These are phyloP conservation scores for Croton laevigatus DNA, from an alignment of 441 rosid species.

Conservation along the genomic window DNA sequence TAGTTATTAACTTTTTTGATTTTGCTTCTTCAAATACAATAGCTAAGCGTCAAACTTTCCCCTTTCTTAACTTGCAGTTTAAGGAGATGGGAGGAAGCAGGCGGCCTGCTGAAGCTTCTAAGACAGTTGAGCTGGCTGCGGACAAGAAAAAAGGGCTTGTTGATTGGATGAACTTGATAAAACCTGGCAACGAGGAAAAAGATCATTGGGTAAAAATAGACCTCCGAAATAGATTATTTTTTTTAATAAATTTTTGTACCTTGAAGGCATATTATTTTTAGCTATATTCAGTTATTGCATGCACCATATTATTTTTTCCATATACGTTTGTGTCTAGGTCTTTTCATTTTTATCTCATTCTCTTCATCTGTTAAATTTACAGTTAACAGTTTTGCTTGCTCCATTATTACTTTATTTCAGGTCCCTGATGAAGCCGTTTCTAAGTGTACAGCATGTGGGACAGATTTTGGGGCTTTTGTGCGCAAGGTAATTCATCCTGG, in stretches of 20 bases:
- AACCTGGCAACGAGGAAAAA: conserved; percentile 93
- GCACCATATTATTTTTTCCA: background rate
- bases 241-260: background rate
- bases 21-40: conserved; percentile 2
- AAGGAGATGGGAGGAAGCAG: conserved; percentile 92
- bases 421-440: conserved; percentile 94
- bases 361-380: background rate
- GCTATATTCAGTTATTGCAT: background rate
- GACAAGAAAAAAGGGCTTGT: conserved; percentile 78
- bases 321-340: background rate
- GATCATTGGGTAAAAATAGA: conserved; percentile 83
- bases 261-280: background rate
- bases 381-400: background rate
- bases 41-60: background rate
- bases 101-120: conserved; percentile 54
- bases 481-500: conserved; percentile 51
- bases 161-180: conserved; percentile 90
- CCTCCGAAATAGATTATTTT: background rate
- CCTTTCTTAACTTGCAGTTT: conserved; percentile 43
- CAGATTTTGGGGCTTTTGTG: conserved; percentile 83
- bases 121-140: conserved; percentile 50
- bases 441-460: conserved; percentile 75
- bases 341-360: background rate
- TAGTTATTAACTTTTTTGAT: background rate
- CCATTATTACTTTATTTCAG: conserved; percentile 30